Evolutionary conservation across 495 filamentous ascomycete genomes (phyloP), one percentile per base, ranked within the genome.

Genomic region (Neurospora sublineolata): DNA sequence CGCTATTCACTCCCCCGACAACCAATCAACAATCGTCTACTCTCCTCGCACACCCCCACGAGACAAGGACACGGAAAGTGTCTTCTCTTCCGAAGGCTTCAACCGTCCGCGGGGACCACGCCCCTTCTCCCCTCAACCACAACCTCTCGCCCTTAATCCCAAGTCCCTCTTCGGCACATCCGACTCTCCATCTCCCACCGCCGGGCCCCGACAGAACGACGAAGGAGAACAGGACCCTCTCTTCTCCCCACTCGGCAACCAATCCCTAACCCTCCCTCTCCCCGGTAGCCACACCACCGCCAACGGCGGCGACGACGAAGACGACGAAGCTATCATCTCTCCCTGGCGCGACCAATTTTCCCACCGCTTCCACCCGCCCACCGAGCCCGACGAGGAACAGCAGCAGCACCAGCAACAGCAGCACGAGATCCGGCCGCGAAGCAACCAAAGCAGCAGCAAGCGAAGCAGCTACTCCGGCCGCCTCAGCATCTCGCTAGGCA

Each of bases 81-180:
- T 87, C 30, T 85, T 87, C 70, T 87, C 85, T 30, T 82, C 86
- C 30, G 52, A 64, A 58, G 46, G 20, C 7, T 79, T 85, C 58
- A 86, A 86, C 72, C 75, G 81, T 42, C 75, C 82, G 23, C 76
- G 84, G 30, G 82, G 82, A 2, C 79, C 83, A n/a, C 75, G 86
- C 42, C 86, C 86, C 4, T 88, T 88, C 71, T 84, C 82, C 6
- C 86, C 86, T 11, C 84, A 86, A 71, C 86, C 85, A 37, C 75
- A 79, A 44, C 77, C 76, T 20, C 37, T 80, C 38, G 69, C 70
- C 23, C 75, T 84, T 71, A 83, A 83, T 68, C 83, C 78, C 60
- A 83, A 83, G 46, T 77, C 77, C 9, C 68, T 84, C 68, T 69
- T 85, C 3, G 52, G 52, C 14, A 27, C 27, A 27, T 64, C 52